These are phyloP conservation scores for Wickerhamiella sorbophila DNA, from an alignment of 805 yeast genomes.

Conservation along the genomic window DNA sequence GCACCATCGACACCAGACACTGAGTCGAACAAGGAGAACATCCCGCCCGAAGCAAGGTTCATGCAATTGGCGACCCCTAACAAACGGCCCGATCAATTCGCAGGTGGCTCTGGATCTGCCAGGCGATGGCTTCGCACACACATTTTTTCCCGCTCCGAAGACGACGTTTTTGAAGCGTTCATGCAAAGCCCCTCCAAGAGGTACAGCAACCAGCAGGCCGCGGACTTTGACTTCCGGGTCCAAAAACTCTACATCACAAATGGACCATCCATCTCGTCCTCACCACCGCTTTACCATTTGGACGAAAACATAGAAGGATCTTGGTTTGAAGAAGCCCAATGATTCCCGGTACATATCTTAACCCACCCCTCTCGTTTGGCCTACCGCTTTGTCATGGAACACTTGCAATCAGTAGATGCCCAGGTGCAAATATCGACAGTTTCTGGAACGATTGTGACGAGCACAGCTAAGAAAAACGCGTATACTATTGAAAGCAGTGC, in stretches of 20 bases:
- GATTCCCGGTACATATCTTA: no score
- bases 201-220: constrained; percentile 1
- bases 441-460: constrained; percentile 5
- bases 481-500: constrained; percentile 1
- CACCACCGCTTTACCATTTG: neutral
- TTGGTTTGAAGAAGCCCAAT: no score
- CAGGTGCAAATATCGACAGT: constrained; percentile 6
- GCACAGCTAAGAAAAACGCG: neutral
- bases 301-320: neutral
- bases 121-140: constrained; percentile 8
- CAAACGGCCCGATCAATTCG: neutral
- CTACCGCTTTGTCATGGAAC: neutral
- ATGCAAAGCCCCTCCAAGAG: constrained; percentile 6
- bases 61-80: neutral
- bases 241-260: neutral
- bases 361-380: no score
- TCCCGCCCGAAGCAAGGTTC: constrained; percentile 1
- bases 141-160: constrained; percentile 6
- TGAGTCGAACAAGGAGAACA: constrained; percentile 5
- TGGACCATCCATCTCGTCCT: neutral
- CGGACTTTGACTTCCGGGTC: constrained; percentile 1
- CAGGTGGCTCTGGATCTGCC: constrained; percentile 5
- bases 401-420: constrained; percentile 7
- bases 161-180: constrained; percentile 9
- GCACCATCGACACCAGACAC: constrained; percentile 1